Evolutionary conservation across 2,329 filamentous ascomycete genomes (phyloP).

Genomic region (Fusarium sp.): DNA sequence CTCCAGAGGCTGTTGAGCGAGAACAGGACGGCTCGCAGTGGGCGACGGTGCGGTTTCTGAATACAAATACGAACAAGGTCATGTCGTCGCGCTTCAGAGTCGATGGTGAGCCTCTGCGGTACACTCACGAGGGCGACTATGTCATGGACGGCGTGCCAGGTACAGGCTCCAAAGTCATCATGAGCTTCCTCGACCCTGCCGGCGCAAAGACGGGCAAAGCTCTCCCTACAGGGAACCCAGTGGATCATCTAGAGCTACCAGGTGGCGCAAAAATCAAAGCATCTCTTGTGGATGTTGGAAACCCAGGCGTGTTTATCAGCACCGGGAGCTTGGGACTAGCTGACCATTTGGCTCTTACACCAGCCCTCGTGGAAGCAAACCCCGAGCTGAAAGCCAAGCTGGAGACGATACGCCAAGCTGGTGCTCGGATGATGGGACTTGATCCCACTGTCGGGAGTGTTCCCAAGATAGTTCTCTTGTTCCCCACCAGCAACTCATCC

Average conservation of each 20-base stretch:
- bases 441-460: conserved; percentile 58
- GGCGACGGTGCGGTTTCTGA: conserved; percentile 67
- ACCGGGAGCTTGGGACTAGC: conserved; percentile 60
- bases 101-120: conserved; percentile 47
- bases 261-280: conserved; percentile 53
- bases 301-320: conserved; percentile 69
- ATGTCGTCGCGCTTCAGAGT: conserved; percentile 67
- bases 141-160: conserved; percentile 71
- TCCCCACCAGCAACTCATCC: conserved; percentile 47
- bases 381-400: conserved; percentile 56
- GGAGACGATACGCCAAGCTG: conserved; percentile 65
- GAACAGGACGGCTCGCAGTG: conserved; percentile 44
- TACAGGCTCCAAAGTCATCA: conserved; percentile 62
- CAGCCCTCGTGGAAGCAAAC: conserved; percentile 61
- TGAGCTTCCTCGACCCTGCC: conserved; percentile 69
- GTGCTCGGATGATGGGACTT: conserved; percentile 69
- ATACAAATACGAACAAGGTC: conserved; percentile 76
- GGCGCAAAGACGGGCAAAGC: conserved; percentile 68
- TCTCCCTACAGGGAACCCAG: conserved; percentile 60
- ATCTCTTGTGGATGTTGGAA: conserved; percentile 70
- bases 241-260: conserved; percentile 58
- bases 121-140: conserved; percentile 59
- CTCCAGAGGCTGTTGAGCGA: conserved; percentile 20
- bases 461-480: conserved; percentile 66
- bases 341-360: conserved; percentile 60